Evolutionary conservation across 306 rosid species (phyloP).

Genomic region (Astragalus membranaceus): DNA sequence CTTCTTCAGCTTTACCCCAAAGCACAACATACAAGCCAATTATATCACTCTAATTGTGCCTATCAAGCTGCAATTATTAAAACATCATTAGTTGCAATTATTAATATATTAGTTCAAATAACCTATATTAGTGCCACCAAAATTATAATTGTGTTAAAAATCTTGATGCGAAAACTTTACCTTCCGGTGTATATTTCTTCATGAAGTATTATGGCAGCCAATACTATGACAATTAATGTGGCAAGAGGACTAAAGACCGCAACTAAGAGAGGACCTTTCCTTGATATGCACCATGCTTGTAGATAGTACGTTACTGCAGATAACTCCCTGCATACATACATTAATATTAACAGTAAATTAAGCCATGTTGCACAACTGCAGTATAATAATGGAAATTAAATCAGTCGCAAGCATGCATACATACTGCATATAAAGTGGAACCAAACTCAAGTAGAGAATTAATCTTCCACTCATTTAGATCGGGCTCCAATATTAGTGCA

Average conservation of each 20-base stretch:
- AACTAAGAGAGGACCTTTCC: constrained; percentile 43
- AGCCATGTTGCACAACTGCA: too few relatives aligned
- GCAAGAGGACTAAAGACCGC: constrained; percentile 44
- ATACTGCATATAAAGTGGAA: constrained; percentile 16
- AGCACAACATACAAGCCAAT: constrained; percentile 47
- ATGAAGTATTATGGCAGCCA: constrained; percentile 43
- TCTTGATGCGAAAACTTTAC: neutral
- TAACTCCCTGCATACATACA: constrained; percentile 32
- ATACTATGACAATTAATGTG: constrained; percentile 34
- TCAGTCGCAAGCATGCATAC: neutral
- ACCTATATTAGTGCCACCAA: too few relatives aligned
- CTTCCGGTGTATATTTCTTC: constrained; percentile 33
- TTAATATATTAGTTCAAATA: too few relatives aligned
- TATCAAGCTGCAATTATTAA: constrained; percentile 21
- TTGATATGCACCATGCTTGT: constrained; percentile 57
- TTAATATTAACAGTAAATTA: too few relatives aligned
- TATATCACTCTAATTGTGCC: constrained; percentile 42
- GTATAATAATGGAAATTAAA: too few relatives aligned
- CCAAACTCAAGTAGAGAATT: constrained; percentile 22
- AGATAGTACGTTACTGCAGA: constrained; percentile 34
- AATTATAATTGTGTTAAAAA: too few relatives aligned
- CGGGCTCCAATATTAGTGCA: constrained; percentile 34
- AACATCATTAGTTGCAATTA: too few relatives aligned
- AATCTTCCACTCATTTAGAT: constrained; percentile 37
- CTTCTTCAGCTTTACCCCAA: constrained; percentile 65